Evolutionary conservation across 192 early-diverging fungal species (phyloP).

Genomic region (Glomus cerebriforme): DNA sequence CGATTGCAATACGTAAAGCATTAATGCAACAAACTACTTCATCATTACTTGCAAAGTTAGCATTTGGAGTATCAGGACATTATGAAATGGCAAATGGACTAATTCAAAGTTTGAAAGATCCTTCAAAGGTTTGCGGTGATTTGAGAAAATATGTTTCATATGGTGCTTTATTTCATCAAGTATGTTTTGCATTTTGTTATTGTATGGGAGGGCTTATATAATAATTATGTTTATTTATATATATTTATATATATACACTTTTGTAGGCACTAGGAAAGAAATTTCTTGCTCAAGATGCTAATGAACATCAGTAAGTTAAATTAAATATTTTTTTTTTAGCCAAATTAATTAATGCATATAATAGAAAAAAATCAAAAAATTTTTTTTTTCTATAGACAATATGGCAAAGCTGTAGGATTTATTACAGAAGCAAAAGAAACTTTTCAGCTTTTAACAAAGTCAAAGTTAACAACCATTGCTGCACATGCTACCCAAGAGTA

Average conservation of each 20-base stretch:
- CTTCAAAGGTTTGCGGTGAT: conserved; percentile 54
- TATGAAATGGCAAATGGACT: conserved; percentile 62
- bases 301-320: conserved; percentile 54
- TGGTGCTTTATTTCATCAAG: conserved; percentile 50
- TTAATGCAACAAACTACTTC: conserved; percentile 49
- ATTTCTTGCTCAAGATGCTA: conserved; percentile 57
- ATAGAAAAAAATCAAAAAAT: neutral
- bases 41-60: conserved; percentile 55
- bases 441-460: conserved; percentile 48
- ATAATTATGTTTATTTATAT: neutral
- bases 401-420: conserved; percentile 60
- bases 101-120: conserved; percentile 51
- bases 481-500: conserved; percentile 51
- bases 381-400: conserved; percentile 40
- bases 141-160: conserved; percentile 55
- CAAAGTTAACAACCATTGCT: conserved; percentile 46
- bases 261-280: conserved; percentile 56
- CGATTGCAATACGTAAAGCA: conserved; percentile 58
- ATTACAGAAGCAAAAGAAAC: conserved; percentile 48
- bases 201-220: too few species aligned
- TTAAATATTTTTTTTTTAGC: neutral
- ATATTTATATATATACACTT: neutral
- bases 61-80: conserved; percentile 56
- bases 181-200: neutral
- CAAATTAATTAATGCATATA: neutral